These are phyloP conservation scores for Penicillium cinerascens DNA, from an alignment of 495 filamentous ascomycete genomes.

Conservation along the genomic window DNA sequence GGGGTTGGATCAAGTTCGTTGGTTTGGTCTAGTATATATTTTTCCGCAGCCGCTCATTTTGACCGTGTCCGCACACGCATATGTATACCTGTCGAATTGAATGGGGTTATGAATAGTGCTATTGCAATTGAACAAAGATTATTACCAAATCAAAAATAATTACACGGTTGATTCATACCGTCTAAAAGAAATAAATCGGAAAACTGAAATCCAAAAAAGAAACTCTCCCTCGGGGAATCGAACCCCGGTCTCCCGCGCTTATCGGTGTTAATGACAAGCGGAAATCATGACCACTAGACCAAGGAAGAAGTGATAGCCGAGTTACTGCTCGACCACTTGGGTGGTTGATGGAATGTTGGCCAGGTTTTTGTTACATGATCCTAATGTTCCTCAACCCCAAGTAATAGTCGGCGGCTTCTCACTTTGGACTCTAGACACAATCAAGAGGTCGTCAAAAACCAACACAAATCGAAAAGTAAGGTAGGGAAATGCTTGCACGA, in stretches of 20 bases:
- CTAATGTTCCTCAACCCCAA: too few relatives aligned
- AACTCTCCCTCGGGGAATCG: conserved; percentile 51
- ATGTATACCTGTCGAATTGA: neutral
- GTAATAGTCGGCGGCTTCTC: too few relatives aligned
- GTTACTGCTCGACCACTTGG: conserved; percentile 31
- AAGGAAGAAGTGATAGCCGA: conserved; percentile 25
- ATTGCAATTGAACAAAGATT: neutral
- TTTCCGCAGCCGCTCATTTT: neutral
- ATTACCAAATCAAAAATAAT: neutral
- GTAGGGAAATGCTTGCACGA: too few relatives aligned
- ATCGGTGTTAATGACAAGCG: conserved; percentile 43
- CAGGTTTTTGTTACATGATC: neutral
- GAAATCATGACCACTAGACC: conserved; percentile 53
- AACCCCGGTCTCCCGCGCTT: conserved; percentile 53
- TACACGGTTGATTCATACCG: too few relatives aligned
- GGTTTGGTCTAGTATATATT: neutral
- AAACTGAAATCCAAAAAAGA: conserved; percentile 15
- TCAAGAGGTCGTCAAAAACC: too few relatives aligned
- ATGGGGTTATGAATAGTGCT: neutral
- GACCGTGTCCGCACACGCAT: neutral
- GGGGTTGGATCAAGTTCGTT: neutral
- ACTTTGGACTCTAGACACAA: too few relatives aligned
- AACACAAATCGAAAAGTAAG: too few relatives aligned
- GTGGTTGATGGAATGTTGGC: conserved; percentile 1
- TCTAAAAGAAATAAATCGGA: too few relatives aligned